These are phyloP conservation scores for Massospora cicadina DNA, from an alignment of 371 early-diverging fungal genomes.

Conservation along the genomic window DNA sequence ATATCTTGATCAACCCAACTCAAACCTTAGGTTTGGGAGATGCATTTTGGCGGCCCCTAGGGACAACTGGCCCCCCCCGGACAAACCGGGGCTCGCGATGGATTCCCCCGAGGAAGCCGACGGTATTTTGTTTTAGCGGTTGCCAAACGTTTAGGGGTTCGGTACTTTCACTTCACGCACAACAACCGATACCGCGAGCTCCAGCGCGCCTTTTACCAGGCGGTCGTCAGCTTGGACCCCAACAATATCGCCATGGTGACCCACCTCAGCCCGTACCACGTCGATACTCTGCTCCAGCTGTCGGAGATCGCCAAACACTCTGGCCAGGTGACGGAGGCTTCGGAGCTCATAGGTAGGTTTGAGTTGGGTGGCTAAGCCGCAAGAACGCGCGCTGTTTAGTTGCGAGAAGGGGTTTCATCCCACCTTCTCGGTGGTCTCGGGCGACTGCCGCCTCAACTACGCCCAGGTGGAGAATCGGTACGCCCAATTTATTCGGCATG, in stretches of 20 bases:
- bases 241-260: slow-evolving; percentile 46
- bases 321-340: slow-evolving; percentile 53
- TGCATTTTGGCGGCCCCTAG: slow-evolving; percentile 50
- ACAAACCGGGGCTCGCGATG: slow-evolving; percentile 51
- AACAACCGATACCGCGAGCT: slow-evolving; percentile 46
- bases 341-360: slow-evolving; percentile 43
- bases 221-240: slow-evolving; percentile 57
- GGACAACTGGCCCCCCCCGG: slow-evolving; percentile 58
- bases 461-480: slow-evolving; percentile 51
- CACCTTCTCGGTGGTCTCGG: slow-evolving; percentile 48
- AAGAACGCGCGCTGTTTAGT: slow-evolving; percentile 63
- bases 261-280: slow-evolving; percentile 64
- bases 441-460: slow-evolving; percentile 48
- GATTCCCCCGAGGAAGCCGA: slow-evolving; percentile 31
- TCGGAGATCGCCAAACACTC: slow-evolving; percentile 70
- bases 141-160: slow-evolving; percentile 16
- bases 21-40: slow-evolving; percentile 21
- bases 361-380: not conserved
- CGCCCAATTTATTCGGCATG: not conserved
- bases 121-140: slow-evolving; percentile 15
- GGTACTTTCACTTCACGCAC: slow-evolving; percentile 45
- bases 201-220: slow-evolving; percentile 49
- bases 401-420: slow-evolving; percentile 72
- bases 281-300: slow-evolving; percentile 62
- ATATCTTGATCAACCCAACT: slow-evolving; percentile 10